phyloP scores from a whole-genome alignment of 148 eudicot species.

The Chenopodium quinoa region DNA sequence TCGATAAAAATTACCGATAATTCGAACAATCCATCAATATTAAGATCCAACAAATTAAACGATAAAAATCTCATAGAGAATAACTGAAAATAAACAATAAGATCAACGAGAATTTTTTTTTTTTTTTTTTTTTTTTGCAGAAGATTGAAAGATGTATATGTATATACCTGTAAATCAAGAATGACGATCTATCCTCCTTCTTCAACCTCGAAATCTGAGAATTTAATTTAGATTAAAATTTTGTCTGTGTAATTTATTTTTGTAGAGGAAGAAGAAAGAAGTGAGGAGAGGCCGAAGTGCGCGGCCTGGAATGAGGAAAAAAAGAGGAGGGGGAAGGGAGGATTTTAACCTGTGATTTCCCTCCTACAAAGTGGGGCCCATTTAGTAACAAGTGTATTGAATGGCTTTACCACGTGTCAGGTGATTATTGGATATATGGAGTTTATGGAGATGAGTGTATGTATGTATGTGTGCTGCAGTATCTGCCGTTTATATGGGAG shows the following conservation, averaged over 20 bases:
- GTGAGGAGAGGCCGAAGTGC: not conserved
- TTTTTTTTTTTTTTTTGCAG: no score
- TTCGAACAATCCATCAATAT: not conserved
- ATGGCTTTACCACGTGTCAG: not conserved
- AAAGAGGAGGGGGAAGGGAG: not conserved
- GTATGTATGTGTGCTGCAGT: not conserved
- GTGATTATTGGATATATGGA: not conserved
- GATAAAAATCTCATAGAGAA: not conserved
- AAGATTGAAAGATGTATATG: no score
- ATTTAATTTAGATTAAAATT: no score
- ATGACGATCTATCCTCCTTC: no score
- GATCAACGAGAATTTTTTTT: no score
- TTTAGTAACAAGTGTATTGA: not conserved
- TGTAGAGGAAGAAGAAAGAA: no score
- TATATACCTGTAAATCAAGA: no score
- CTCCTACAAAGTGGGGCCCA: constrained; percentile 3
- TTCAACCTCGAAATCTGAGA: no score
- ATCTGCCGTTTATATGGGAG: not conserved
- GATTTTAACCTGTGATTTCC: constrained; percentile 1
- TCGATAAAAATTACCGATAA: not conserved
- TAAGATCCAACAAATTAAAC: not conserved
- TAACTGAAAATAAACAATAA: no score
- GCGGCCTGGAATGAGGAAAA: not conserved
- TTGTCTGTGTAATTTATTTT: no score
- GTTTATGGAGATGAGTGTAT: not conserved